Percentiles rank a stretch among this genome's conserved stretches.
Conservation (phyloP, 768 basidiomycete species). For the Lentinula raphanica region DNA sequence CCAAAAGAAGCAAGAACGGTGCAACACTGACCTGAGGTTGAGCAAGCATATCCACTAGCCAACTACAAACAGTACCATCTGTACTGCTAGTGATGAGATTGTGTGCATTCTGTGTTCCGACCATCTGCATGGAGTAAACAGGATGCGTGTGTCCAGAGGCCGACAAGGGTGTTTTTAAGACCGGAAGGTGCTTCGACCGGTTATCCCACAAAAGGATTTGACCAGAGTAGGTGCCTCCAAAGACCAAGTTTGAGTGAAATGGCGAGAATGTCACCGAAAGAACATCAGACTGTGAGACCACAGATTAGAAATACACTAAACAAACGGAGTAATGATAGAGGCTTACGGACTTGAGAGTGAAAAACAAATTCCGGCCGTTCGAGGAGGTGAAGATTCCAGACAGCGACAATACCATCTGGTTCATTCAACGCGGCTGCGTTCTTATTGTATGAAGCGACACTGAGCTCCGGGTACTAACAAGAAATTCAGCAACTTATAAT, state of each 20-base stretch:
- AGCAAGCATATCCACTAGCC: constrained; percentile 98
- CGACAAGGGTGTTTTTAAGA: constrained; percentile 93
- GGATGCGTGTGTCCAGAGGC: constrained; percentile 98
- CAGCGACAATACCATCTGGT: constrained; percentile 93
- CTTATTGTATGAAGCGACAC: constrained; percentile 96
- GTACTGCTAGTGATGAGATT: constrained; percentile 96
- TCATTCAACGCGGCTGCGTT: constrained; percentile 91
- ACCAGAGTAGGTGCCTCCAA: constrained; percentile 98
- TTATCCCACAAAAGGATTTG: constrained; percentile 99
- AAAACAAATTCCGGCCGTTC: constrained; percentile 98
- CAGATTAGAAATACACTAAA: background rate
- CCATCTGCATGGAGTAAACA: constrained; percentile 97
- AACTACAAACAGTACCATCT: constrained; percentile 94
- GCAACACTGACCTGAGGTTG: constrained; percentile 74
- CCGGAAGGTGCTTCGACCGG: constrained; percentile 91
- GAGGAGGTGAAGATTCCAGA: constrained; percentile 94
- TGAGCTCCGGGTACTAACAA: constrained; percentile 89
- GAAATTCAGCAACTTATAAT: background rate
- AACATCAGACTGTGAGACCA: constrained; percentile 80
- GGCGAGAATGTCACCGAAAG: constrained; percentile 96
- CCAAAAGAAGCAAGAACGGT: background rate
- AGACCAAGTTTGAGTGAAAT: constrained; percentile 94
- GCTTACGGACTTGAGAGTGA: constrained; percentile 81
- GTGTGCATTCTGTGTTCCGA: constrained; percentile 98
- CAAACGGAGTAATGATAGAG: constrained; percentile 3